Conservation (phyloP, 73 alveolate genomes). For the Paramecium biaurelia region DNA sequence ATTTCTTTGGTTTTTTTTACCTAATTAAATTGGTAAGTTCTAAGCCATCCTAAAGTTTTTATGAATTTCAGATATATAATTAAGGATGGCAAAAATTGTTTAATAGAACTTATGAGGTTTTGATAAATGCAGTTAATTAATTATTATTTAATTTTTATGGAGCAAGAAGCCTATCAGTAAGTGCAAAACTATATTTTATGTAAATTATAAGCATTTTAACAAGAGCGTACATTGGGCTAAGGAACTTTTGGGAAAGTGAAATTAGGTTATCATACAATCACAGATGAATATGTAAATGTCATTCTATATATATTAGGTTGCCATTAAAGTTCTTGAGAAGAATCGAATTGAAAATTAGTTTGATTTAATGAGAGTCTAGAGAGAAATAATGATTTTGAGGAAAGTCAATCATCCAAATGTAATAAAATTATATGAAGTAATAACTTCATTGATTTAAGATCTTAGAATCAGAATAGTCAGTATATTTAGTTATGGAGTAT, state of each 20-base stretch:
- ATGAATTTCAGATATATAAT: not conserved
- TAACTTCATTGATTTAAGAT: slow-evolving; percentile 1
- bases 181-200: not conserved
- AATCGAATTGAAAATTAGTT: slow-evolving; percentile 18
- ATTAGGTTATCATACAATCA: not conserved
- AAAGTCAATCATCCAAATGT: slow-evolving; percentile 35
- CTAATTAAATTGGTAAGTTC: not conserved
- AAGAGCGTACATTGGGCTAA: slow-evolving; percentile 30
- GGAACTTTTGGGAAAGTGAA: slow-evolving; percentile 33
- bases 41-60: not conserved
- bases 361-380: slow-evolving; percentile 38
- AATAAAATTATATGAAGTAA: slow-evolving; percentile 41
- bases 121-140: not conserved
- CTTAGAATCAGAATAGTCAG: slow-evolving; percentile 70
- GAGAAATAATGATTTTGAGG: slow-evolving; percentile 42
- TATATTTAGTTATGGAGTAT: slow-evolving; percentile 83
- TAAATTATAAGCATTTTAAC: not conserved
- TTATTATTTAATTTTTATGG: not conserved
- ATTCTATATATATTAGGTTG: not conserved
- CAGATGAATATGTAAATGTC: not conserved
- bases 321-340: slow-evolving; percentile 51
- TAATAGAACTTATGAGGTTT: not conserved
- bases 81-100: not conserved
- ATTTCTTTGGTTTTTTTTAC: not conserved
- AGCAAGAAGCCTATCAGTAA: not conserved